Conservation (phyloP, 1,139 yeast species). For the Debaryomycetaceae sp. region DNA sequence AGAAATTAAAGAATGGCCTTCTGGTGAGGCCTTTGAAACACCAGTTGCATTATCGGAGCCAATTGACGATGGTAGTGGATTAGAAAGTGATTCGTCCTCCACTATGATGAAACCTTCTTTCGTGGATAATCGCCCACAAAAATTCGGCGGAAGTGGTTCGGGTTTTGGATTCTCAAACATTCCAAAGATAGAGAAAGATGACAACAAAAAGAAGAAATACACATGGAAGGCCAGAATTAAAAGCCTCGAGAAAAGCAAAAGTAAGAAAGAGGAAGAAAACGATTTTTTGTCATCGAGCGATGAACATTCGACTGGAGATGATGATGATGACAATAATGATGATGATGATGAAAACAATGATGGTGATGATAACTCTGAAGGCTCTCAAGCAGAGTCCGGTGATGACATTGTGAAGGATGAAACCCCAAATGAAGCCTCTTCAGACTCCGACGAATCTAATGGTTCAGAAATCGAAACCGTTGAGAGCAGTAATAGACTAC, state of each 20-base stretch:
- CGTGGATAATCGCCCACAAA: constrained; percentile 68
- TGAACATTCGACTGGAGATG: constrained; percentile 15
- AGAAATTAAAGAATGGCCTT: constrained; percentile 62
- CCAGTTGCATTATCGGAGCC: constrained; percentile 11
- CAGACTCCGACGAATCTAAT: not conserved
- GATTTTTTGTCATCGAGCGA: constrained; percentile 29
- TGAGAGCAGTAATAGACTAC: constrained; percentile 9
- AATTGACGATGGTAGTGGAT: constrained; percentile 23
- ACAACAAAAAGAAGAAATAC: constrained; percentile 34
- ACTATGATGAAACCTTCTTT: constrained; percentile 44
- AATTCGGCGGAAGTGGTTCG: constrained; percentile 54
- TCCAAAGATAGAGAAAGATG: constrained; percentile 39
- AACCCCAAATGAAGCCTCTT: not conserved
- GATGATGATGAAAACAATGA: constrained; percentile 14
- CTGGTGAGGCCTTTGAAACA: constrained; percentile 24
- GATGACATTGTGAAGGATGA: not conserved
- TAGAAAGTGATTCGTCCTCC: constrained; percentile 12
- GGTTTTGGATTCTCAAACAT: constrained; percentile 71
- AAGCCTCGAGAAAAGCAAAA: constrained; percentile 32
- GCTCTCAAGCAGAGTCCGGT: constrained; percentile 11
- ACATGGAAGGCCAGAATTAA: constrained; percentile 43
- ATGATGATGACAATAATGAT: constrained; percentile 17
- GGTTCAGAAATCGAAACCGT: not conserved
- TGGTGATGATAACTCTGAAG: constrained; percentile 11
- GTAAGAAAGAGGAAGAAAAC: constrained; percentile 34